Evolutionary conservation across 169 alveolate species (phyloP), one percentile per base, ranked within the genome.

Genomic region (Cryptosporidium meleagridis): DNA sequence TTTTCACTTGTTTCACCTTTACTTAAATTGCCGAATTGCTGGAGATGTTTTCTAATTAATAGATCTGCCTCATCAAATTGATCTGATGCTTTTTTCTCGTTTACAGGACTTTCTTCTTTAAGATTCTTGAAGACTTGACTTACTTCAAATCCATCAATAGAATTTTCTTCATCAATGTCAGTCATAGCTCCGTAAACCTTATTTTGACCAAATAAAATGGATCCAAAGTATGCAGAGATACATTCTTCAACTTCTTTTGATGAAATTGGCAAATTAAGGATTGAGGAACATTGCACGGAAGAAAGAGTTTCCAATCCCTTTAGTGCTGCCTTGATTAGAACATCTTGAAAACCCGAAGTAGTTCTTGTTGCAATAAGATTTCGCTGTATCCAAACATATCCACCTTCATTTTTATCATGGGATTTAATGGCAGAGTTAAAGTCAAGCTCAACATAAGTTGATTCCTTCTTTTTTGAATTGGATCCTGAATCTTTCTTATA

Each of bases 271-370:
- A 29, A 44, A 7, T 31, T 44, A 6, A 80, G 52, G 26, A 80
- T 80, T 8, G 58, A 33, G 2, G 89, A 80, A 31, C 89, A 80
- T 45, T 80, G 89, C 2, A 80, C n/a, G 18, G 89, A 80, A 10
- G 75, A 39, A 29, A 80, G 69, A 1, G 75, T 62, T 14, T 44
- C 48, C 18, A 80, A 61, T 26, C 89, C 75, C 16, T 80, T 65
- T 35, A 80, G 21, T 8, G 89, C 89, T 31, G 80, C 62, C 45
- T 80, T 59, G 6, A 80, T 80, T 21, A 80, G 51, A 3, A 80
- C 37, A 80, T 80, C 89, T 48, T 80, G 89, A 39, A 80, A 80
- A 29, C 89, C 89, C 1, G 68, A 35, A 3, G 89, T 80, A 14
- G 89, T 80, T 62, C 67, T 80, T 3, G 69, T 62, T 61, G 75